phyloP scores from a whole-genome alignment of 2,329 filamentous ascomycete genomes.

The Lasiodiplodia hormozganensis region DNA sequence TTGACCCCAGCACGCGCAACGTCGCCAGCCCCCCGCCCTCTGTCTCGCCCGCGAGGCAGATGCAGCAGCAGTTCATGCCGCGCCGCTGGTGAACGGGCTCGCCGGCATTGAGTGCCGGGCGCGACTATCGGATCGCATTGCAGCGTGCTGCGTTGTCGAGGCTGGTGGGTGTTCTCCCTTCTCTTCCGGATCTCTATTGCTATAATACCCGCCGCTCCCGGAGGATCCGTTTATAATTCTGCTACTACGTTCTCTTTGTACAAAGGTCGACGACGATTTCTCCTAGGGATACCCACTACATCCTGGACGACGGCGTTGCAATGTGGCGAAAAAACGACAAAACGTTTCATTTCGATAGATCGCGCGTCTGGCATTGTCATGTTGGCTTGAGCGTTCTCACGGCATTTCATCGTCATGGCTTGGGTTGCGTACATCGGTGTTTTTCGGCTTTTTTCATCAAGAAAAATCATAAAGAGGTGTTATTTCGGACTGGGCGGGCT shows the following conservation, averaged over 20 bases:
- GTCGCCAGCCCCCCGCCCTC: constrained; percentile 87
- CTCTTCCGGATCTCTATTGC: constrained; percentile 29
- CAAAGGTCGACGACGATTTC: constrained; percentile 49
- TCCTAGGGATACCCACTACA: constrained; percentile 46
- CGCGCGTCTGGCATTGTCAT: constrained; percentile 43
- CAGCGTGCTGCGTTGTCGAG: constrained; percentile 47
- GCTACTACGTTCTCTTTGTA: constrained; percentile 46
- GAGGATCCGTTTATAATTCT: constrained; percentile 50
- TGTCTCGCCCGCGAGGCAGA: constrained; percentile 67
- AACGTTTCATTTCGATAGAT: constrained; percentile 33
- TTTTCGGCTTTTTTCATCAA: constrained; percentile 27
- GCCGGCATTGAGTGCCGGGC: constrained; percentile 31
- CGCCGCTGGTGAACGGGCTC: constrained; percentile 56
- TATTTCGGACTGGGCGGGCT: constrained; percentile 28
- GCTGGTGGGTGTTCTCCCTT: constrained; percentile 46
- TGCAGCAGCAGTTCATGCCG: constrained; percentile 62
- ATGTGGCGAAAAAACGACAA: constrained; percentile 39
- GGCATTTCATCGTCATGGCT: constrained; percentile 39
- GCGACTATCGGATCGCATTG: constrained; percentile 41
- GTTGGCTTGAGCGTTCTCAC: constrained; percentile 39
- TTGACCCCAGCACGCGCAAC: constrained; percentile 91
- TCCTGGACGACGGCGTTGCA: constrained; percentile 50
- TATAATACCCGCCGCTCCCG: constrained; percentile 38
- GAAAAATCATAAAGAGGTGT: constrained; percentile 31
- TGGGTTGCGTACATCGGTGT: constrained; percentile 34